These are phyloP conservation scores for Pseudocercospora vitis DNA, from an alignment of 2,329 filamentous ascomycete genomes.

Conservation along the genomic window DNA sequence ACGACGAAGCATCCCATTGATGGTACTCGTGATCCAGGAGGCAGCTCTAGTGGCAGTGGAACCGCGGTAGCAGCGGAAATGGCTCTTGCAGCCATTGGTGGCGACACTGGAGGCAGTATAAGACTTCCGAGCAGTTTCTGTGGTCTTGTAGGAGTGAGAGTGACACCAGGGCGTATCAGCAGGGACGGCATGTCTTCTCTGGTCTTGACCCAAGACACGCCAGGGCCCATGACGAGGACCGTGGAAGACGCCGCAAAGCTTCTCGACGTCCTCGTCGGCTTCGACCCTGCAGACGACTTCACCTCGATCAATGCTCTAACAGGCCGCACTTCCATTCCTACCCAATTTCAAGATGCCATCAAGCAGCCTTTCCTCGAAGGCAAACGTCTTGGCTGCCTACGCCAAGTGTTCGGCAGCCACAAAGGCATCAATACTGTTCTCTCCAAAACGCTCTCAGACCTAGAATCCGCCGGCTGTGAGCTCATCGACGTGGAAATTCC, in stretches of 20 bases:
- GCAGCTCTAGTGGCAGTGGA: conserved; percentile 32
- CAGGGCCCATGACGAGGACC: conserved; percentile 29
- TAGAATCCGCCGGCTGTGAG: conserved; percentile 24
- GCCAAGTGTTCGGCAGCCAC: conserved; percentile 28
- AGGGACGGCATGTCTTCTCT: conserved; percentile 29
- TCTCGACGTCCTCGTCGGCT: conserved; percentile 29
- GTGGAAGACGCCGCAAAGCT: conserved; percentile 31
- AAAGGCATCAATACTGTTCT: conserved; percentile 25
- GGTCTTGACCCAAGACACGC: conserved; percentile 29
- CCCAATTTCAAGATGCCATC: conserved; percentile 24
- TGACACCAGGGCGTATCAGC: conserved; percentile 32
- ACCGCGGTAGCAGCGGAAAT: conserved; percentile 33
- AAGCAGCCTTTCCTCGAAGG: conserved; percentile 19
- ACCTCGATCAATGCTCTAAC: conserved; percentile 27
- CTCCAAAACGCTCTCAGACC: conserved; percentile 16
- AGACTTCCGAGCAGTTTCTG: conserved; percentile 31
- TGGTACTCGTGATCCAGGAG: conserved; percentile 31
- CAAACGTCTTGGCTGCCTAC: conserved; percentile 28
- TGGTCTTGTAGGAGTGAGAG: conserved; percentile 31
- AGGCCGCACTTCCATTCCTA: not conserved
- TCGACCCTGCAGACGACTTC: conserved; percentile 25
- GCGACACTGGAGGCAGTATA: conserved; percentile 34
- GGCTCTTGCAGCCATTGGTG: conserved; percentile 32
- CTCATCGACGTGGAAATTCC: conserved; percentile 31
- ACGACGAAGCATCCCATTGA: conserved; percentile 31